phyloP scores from a whole-genome alignment of 176 grass and related monocot genomes.

The Puccinellia tenuiflora region DNA sequence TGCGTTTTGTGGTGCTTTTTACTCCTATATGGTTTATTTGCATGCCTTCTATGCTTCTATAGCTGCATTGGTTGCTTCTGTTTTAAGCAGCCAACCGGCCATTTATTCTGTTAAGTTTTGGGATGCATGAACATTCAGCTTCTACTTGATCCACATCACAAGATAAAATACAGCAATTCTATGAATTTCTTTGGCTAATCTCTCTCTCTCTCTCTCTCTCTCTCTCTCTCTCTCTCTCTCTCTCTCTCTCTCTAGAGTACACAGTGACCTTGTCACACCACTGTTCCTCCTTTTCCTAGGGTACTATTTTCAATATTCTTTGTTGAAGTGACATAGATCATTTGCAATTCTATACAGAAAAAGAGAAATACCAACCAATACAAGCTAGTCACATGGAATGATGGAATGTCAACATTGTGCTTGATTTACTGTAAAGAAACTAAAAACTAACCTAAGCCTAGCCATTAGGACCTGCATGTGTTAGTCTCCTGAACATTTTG shows the following conservation, averaged over 20 bases:
- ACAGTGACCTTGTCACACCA: conserved; percentile 61
- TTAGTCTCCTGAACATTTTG: not conserved
- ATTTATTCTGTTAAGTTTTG: conserved; percentile 24
- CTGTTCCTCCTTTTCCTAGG: conserved; percentile 48
- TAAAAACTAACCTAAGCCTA: not conserved
- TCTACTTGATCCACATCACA: conserved; percentile 20
- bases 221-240: not conserved
- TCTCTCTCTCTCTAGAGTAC: conserved; percentile 29
- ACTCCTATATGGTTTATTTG: conserved; percentile 43
- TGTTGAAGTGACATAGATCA: conserved; percentile 52
- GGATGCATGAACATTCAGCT: conserved; percentile 40
- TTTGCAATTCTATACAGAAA: conserved; percentile 30
- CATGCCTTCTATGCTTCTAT: conserved; percentile 2
- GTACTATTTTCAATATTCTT: conserved; percentile 52
- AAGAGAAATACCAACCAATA: conserved; percentile 35
- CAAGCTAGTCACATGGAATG: conserved; percentile 49
- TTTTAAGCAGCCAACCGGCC: conserved; percentile 13
- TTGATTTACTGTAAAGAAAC: conserved; percentile 27
- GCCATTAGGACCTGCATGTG: not conserved
- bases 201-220: conserved; percentile 8
- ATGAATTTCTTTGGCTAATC: conserved; percentile 32
- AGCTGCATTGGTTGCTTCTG: conserved; percentile 28
- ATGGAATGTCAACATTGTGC: conserved; percentile 50
- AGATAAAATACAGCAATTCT: conserved; percentile 25
- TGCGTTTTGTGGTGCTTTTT: conserved; percentile 32